Evolutionary conservation across 2,329 filamentous ascomycete genomes (phyloP).

Genomic region (Fusarium gaditjirri): DNA sequence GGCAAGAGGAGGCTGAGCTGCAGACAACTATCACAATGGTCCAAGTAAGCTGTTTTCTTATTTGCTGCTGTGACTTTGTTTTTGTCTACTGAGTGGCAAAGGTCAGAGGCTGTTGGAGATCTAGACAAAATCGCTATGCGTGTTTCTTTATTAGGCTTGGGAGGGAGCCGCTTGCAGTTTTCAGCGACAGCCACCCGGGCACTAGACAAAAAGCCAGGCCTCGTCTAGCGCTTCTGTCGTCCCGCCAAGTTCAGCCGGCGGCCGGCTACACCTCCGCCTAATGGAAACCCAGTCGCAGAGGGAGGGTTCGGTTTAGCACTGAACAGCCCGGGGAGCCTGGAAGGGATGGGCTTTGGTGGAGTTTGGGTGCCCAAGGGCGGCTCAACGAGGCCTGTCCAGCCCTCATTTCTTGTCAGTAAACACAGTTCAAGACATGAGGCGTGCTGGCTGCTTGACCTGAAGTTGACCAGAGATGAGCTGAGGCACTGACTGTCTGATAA

Average conservation of each 20-base stretch:
- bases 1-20: slow-evolving; percentile 35
- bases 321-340: slow-evolving; percentile 21
- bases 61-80: slow-evolving; percentile 11
- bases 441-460: slow-evolving; percentile 16
- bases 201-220: slow-evolving; percentile 18
- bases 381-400: slow-evolving; percentile 26
- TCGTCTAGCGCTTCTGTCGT: slow-evolving; percentile 25
- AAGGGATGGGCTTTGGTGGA: slow-evolving; percentile 22
- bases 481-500: slow-evolving; percentile 20
- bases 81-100: slow-evolving; percentile 32
- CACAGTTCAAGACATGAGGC: slow-evolving; percentile 23
- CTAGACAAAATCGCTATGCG: slow-evolving; percentile 21
- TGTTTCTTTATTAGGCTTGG: slow-evolving; percentile 39
- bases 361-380: slow-evolving; percentile 31
- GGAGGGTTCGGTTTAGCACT: slow-evolving; percentile 1
- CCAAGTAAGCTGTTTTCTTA: slow-evolving; percentile 9
- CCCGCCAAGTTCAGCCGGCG: slow-evolving; percentile 32
- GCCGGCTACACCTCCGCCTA: slow-evolving; percentile 14
- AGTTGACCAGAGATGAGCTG: slow-evolving; percentile 16
- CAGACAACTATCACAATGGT: slow-evolving; percentile 15
- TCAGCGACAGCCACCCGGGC: slow-evolving; percentile 35
- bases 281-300: slow-evolving; percentile 3
- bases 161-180: slow-evolving; percentile 39
- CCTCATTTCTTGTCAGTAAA: slow-evolving; percentile 7
- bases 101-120: slow-evolving; percentile 23